These are phyloP conservation scores for Gossypium gossypioides DNA, from an alignment of 441 rosid genomes.

Conservation along the genomic window DNA sequence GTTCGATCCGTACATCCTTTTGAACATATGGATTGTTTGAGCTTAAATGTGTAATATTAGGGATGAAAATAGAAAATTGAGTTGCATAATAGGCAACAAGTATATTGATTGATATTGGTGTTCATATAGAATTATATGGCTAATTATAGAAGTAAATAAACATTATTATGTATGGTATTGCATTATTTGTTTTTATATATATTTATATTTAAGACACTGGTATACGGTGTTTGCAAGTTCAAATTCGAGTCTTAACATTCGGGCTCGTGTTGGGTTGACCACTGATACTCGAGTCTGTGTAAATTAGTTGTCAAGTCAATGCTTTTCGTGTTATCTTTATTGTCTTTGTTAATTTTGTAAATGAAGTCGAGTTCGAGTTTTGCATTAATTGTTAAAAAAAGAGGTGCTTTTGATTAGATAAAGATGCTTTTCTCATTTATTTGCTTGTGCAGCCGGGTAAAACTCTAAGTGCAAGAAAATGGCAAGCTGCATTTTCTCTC, in stretches of 20 bases:
- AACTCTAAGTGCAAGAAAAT: conserved; percentile 81
- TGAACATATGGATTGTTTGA: not conserved
- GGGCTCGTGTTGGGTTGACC: not conserved
- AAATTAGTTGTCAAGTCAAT: not conserved
- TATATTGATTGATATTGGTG: not conserved
- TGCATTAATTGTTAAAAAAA: not conserved
- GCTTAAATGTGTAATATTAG: not conserved
- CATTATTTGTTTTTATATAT: not conserved
- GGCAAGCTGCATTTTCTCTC: conserved; percentile 72
- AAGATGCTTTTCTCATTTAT: conserved; percentile 8
- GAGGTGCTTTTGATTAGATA: not conserved
- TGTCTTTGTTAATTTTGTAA: not conserved
- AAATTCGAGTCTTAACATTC: not conserved
- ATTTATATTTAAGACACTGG: not conserved
- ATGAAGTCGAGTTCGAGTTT: not conserved
- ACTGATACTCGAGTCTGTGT: not conserved
- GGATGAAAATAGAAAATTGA: not conserved
- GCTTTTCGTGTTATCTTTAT: not conserved
- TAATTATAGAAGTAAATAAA: not conserved
- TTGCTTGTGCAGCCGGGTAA: conserved; percentile 67
- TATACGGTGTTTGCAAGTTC: not conserved
- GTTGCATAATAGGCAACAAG: not conserved
- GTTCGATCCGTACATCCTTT: not conserved
- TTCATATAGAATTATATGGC: not conserved
- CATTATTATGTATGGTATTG: not conserved